phyloP scores from a whole-genome alignment of 495 filamentous ascomycete genomes.

The Penicillium silybi region DNA sequence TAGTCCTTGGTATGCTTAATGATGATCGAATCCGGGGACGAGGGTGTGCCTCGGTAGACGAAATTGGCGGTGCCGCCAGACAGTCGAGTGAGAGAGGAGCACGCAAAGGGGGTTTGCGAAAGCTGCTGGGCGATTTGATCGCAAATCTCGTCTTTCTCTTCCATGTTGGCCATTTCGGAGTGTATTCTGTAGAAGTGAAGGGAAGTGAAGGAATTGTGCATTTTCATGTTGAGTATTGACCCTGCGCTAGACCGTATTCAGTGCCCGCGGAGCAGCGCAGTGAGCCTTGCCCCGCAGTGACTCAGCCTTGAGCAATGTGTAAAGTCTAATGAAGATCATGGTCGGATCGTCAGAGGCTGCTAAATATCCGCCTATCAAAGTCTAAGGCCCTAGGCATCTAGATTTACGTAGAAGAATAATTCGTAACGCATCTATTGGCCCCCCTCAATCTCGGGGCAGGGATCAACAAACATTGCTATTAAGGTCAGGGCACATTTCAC shows the following conservation, averaged over 20 bases:
- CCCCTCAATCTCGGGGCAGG: not conserved
- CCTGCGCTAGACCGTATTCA: not conserved
- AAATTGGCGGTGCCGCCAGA: constrained; percentile 59
- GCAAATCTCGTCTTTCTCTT: constrained; percentile 6
- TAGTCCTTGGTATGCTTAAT: constrained; percentile 55
- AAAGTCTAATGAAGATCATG: not conserved
- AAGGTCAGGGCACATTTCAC: not conserved
- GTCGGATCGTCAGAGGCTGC: not conserved
- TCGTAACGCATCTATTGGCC: not conserved
- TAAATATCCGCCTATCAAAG: not conserved
- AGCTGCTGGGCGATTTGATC: constrained; percentile 23
- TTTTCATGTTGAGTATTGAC: not conserved
- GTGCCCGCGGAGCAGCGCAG: not conserved
- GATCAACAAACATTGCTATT: not conserved
- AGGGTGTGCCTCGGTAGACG: constrained; percentile 51
- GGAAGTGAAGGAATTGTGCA: not conserved
- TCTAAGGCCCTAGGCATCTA: not conserved
- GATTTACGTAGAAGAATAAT: not conserved
- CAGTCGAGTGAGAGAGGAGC: constrained; percentile 42
- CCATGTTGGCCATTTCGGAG: not conserved
- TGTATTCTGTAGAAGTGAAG: not conserved
- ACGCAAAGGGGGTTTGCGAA: constrained; percentile 42
- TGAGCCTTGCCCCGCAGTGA: not conserved
- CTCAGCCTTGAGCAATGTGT: not conserved
- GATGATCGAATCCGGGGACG: constrained; percentile 37